Base-by-base conservation (phyloP, 2,329 filamentous ascomycete genomes). In the Elsinoe batatas region DNA sequence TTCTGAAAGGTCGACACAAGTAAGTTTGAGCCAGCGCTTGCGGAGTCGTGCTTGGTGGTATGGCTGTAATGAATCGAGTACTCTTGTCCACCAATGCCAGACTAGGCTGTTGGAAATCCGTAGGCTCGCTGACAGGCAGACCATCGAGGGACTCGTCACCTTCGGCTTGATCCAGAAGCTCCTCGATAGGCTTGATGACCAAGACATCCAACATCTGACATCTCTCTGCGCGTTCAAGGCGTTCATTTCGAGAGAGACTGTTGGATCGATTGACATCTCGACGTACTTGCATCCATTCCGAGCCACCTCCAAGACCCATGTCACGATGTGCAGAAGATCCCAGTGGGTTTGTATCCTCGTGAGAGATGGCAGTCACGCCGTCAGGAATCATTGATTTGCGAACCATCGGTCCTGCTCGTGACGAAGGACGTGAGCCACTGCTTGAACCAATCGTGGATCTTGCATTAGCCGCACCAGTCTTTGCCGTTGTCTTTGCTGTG, bases 281-380 rank as follows among this genome's bases (percentile, higher is more conserved):
- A 35, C 93, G 85, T 18, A 97, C 90, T 68, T 97, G 91, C n/a
- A 98, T 90, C 91, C 93, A 98, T 68, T 97, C 91, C 12, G 87
- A 79, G 1, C 76, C 74, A 57, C 70, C 74, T 63, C 72, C 79
- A 5, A 86, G 69, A 1, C 86, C 88, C 79, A 86, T 86, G 15
- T 94, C 89, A 56, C 80, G 79, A 12, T 82, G 79, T 3, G 78
- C 72, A 6, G 53, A 53, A n/a, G 59, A 66, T 1, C 65, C 62
- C 5, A 58, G 51, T 4, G 57, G 53, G 5, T 63, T 59, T 35
- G 62, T 58, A 36, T 62, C 67, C 1, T 77, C 78, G 17, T 80
- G 79, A 37, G 78, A 72, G 47, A 86, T 79, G 0, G 74, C 74
- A 12, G 74, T 76, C 6, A 82, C 69, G 1, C 74, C 76, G 56